phyloP scores from a whole-genome alignment of 2,329 filamentous ascomycete species.

The Aspergillus floridensis region DNA sequence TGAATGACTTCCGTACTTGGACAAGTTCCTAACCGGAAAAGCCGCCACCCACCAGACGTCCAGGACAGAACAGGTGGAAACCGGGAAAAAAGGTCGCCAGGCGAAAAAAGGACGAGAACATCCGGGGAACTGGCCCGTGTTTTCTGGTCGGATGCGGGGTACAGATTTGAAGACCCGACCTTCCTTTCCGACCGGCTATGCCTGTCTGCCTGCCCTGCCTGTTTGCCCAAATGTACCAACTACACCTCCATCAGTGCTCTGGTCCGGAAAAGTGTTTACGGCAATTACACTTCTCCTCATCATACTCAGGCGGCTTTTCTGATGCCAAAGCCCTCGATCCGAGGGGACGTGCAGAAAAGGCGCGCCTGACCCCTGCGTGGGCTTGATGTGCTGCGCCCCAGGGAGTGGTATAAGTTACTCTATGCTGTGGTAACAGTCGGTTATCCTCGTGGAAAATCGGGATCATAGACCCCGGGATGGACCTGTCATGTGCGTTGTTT shows the following conservation, averaged over 20 bases:
- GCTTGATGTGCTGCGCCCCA: background rate
- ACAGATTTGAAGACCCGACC: conserved; percentile 8
- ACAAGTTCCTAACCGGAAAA: too few species aligned
- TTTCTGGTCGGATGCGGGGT: conserved; percentile 26
- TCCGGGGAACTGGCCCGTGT: conserved; percentile 22
- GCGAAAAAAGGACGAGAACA: background rate
- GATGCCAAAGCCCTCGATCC: background rate
- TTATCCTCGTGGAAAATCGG: conserved; percentile 1
- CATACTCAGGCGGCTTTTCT: too few species aligned
- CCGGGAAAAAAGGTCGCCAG: too few species aligned
- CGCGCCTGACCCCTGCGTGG: background rate
- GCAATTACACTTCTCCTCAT: too few species aligned
- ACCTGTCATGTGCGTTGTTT: conserved; percentile 1
- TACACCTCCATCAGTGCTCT: background rate
- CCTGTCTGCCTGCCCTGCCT: background rate
- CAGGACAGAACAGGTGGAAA: too few species aligned
- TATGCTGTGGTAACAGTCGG: background rate
- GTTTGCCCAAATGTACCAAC: background rate
- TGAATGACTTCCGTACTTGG: background rate
- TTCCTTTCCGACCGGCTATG: background rate
- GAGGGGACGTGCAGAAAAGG: background rate
- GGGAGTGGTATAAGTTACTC: background rate
- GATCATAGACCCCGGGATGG: background rate
- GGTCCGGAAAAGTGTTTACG: background rate
- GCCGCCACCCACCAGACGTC: too few species aligned